Conservation (phyloP, 192 early-diverging fungal species). For the Coemansia sp. region DNA sequence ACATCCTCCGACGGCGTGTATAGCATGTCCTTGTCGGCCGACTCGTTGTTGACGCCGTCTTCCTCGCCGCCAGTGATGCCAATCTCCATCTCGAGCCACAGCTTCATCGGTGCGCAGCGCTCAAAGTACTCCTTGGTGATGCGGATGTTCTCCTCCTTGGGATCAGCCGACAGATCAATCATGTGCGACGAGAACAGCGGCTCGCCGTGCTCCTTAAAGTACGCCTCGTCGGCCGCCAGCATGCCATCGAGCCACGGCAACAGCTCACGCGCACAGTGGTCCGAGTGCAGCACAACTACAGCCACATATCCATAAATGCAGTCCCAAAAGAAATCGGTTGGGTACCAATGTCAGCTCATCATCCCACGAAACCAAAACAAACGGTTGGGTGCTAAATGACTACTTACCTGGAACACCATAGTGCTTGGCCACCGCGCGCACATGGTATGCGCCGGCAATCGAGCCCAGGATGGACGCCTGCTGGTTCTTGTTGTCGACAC, state of each 20-base stretch:
- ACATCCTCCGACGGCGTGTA: constrained; percentile 97
- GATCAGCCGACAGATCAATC: constrained; percentile 94
- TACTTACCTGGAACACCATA: constrained; percentile 75
- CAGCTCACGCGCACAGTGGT: constrained; percentile 97
- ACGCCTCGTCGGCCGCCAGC: constrained; percentile 90
- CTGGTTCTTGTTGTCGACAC: constrained; percentile 84
- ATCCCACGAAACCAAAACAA: neutral
- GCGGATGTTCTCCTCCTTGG: constrained; percentile 92
- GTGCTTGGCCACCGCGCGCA: constrained; percentile 76
- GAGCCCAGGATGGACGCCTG: constrained; percentile 86
- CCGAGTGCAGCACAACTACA: constrained; percentile 77
- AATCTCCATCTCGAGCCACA: constrained; percentile 96
- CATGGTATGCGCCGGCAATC: constrained; percentile 86
- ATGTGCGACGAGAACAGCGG: constrained; percentile 98
- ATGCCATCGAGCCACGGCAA: constrained; percentile 98
- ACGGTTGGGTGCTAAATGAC: neutral
- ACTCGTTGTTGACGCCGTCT: constrained; percentile 96
- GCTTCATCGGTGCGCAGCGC: constrained; percentile 86
- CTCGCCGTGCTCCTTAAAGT: constrained; percentile 91
- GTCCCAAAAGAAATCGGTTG: no score
- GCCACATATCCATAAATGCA: neutral
- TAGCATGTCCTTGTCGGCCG: constrained; percentile 83
- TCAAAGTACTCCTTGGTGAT: constrained; percentile 88
- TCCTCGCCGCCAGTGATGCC: constrained; percentile 98
- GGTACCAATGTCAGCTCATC: neutral